Percentiles rank a stretch among this genome's conserved stretches.
These are phyloP conservation scores for Tricholoma terreum DNA, from an alignment of 768 basidiomycete genomes.

Conservation along the genomic window DNA sequence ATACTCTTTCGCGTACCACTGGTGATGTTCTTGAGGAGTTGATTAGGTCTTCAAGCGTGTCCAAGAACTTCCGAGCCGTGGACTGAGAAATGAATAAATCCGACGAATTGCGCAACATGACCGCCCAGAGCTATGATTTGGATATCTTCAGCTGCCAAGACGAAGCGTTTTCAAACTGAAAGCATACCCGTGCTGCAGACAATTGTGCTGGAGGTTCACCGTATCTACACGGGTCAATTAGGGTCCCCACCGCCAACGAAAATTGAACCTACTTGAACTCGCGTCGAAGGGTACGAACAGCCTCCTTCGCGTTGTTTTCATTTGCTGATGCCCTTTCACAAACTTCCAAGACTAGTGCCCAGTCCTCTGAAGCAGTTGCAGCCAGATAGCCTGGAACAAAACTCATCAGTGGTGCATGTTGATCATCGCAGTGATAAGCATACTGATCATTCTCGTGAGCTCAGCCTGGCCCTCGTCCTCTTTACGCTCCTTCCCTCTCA, in stretches of 20 bases:
- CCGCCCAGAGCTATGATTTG: conserved; percentile 72
- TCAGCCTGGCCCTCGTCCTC: conserved; percentile 12
- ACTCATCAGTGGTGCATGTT: neutral
- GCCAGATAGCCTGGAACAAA: conserved; percentile 60
- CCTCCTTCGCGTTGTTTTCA: conserved; percentile 78
- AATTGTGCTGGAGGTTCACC: conserved; percentile 75
- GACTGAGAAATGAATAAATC: conserved; percentile 70
- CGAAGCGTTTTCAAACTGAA: neutral
- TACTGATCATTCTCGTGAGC: conserved; percentile 19
- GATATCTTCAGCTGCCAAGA: conserved; percentile 3
- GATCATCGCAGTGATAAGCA: conserved; percentile 3
- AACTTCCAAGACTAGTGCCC: conserved; percentile 78
- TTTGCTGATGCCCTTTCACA: conserved; percentile 77
- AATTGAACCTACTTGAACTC: conserved; percentile 74
- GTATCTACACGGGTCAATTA: conserved; percentile 40
- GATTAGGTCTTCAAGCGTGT: conserved; percentile 74
- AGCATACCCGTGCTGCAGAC: conserved; percentile 68
- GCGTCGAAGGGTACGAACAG: conserved; percentile 73
- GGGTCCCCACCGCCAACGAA: neutral
- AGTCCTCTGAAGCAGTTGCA: conserved; percentile 78
- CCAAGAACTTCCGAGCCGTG: conserved; percentile 72
- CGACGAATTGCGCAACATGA: conserved; percentile 82
- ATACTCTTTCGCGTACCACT: conserved; percentile 74
- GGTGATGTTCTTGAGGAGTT: conserved; percentile 62
- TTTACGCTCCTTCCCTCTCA: conserved; percentile 12